These are phyloP conservation scores for Nepenthes gracilis DNA, from an alignment of 148 eudicot genomes.

Conservation along the genomic window DNA sequence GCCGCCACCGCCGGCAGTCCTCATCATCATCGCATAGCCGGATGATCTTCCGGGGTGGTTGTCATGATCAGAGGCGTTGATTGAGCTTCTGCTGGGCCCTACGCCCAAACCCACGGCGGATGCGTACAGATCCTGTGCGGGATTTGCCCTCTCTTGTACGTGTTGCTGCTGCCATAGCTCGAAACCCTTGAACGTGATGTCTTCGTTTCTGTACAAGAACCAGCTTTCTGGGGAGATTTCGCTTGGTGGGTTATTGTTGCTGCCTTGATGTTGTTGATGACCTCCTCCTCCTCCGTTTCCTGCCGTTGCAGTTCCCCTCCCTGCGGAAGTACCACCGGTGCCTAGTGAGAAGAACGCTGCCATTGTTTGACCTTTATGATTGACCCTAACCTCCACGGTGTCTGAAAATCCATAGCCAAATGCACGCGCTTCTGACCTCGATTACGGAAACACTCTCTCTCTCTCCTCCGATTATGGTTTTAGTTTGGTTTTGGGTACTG, in stretches of 20 bases:
- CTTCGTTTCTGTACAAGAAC: conserved; percentile 4
- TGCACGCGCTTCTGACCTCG: too few relatives aligned
- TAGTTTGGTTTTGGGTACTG: not conserved
- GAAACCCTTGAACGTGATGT: conserved; percentile 5
- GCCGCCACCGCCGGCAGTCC: not conserved
- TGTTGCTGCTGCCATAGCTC: conserved; percentile 14
- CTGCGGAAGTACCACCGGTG: not conserved
- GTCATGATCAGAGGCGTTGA: conserved; percentile 3
- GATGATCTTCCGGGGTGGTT: conserved; percentile 1
- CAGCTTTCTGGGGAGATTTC: conserved; percentile 1
- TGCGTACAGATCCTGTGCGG: not conserved
- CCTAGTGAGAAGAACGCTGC: conserved; percentile 19
- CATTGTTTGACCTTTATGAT: conserved; percentile 3
- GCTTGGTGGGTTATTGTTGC: not conserved
- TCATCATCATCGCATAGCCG: not conserved
- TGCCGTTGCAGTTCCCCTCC: not conserved
- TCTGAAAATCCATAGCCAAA: not conserved
- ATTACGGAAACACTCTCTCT: too few relatives aligned
- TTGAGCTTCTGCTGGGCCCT: not conserved
- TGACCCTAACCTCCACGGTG: not conserved
- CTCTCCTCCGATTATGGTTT: too few relatives aligned
- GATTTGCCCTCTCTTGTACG: not conserved
- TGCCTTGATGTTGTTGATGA: not conserved
- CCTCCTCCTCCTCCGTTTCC: not conserved
- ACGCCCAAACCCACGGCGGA: conserved; percentile 5